Conservation (phyloP, 2,329 filamentous ascomycete genomes). For the Neofusicoccum sp. region DNA sequence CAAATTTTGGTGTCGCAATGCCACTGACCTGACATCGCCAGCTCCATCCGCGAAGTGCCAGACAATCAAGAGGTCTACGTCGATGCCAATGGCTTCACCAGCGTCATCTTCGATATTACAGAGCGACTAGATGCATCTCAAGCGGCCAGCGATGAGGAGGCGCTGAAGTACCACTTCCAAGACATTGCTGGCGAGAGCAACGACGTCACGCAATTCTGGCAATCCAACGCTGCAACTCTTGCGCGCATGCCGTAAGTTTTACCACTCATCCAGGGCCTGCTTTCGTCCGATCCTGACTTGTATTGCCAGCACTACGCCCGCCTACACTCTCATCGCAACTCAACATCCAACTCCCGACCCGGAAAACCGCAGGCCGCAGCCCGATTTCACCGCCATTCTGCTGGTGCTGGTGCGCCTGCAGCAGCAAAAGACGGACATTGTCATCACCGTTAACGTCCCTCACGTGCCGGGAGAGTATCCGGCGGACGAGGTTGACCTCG, state of each 20-base stretch:
- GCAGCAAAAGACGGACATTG: slow-evolving; percentile 71
- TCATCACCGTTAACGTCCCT: slow-evolving; percentile 87
- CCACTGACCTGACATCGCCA: slow-evolving; percentile 36
- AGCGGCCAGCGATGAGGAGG: slow-evolving; percentile 68
- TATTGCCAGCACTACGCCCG: slow-evolving; percentile 52
- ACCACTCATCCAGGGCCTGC: background rate
- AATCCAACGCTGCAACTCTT: slow-evolving; percentile 33
- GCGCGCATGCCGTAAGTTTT: slow-evolving; percentile 41
- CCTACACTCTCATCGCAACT: slow-evolving; percentile 70
- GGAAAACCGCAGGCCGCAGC: slow-evolving; percentile 29
- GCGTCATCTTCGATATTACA: slow-evolving; percentile 87
- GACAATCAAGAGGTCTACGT: slow-evolving; percentile 94
- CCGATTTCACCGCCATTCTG: slow-evolving; percentile 71
- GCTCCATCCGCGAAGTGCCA: slow-evolving; percentile 73
- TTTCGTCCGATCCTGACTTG: background rate
- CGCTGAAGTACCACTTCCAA: slow-evolving; percentile 55
- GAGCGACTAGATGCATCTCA: slow-evolving; percentile 69
- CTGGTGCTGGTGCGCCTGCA: slow-evolving; percentile 77
- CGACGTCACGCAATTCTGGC: slow-evolving; percentile 40
- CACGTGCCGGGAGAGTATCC: slow-evolving; percentile 75
- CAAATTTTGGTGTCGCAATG: background rate
- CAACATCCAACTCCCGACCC: slow-evolving; percentile 44
- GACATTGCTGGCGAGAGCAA: slow-evolving; percentile 47
- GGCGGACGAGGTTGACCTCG: slow-evolving; percentile 70
- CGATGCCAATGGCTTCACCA: slow-evolving; percentile 79